Base-by-base conservation (phyloP, 306 rosid species). In the Lotus japonicus region DNA sequence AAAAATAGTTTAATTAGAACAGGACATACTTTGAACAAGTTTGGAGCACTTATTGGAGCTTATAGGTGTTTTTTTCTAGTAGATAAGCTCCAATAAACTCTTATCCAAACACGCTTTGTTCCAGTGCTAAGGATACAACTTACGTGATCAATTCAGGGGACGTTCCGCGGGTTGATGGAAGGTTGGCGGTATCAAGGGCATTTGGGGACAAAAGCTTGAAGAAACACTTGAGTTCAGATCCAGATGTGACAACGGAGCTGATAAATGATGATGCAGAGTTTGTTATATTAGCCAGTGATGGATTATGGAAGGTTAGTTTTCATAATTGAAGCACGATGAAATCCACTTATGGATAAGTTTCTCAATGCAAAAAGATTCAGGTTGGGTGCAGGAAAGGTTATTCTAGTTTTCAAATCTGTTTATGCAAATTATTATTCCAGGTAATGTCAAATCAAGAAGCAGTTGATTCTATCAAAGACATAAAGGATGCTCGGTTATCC, bases 371-470 rank as follows among this genome's bases (percentile, higher is more conserved):
- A 33, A 9, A 21, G 6, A 36, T 16, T 15, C 14, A 50, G 64
- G 36, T 39, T 56, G 31, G 43, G 2, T 50, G 52, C 65, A n/a
- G 42, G 18, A 33, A 65, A 55, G 48, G 38, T 21, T 51, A 46
- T 39, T 65, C 46, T 58, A 17, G 10, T 21, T 12, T 38, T 58
- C 28, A 16, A 61, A 52, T 19, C 44, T 78, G 17, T 36, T 63
- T 56, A 35, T 68, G 59, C 17, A 60, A 31, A 38, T 9, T 33
- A 53, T 31, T 44, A 28, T 82, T 52, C 51, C 80, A 94, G 98
- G 96, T 94, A 31, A 94, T 94, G 99, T 54, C 96, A 26, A 94
- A 94, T 79, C 85, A 90, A 83, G 99, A 94, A 78, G 99, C 96
- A 11, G 96, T 75, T 67, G 80, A 86, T 79, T 52, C 70, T 31